Evolutionary conservation across 352 stramenopile species (phyloP).

Genomic region (Pythium rhizo-oryzae): DNA sequence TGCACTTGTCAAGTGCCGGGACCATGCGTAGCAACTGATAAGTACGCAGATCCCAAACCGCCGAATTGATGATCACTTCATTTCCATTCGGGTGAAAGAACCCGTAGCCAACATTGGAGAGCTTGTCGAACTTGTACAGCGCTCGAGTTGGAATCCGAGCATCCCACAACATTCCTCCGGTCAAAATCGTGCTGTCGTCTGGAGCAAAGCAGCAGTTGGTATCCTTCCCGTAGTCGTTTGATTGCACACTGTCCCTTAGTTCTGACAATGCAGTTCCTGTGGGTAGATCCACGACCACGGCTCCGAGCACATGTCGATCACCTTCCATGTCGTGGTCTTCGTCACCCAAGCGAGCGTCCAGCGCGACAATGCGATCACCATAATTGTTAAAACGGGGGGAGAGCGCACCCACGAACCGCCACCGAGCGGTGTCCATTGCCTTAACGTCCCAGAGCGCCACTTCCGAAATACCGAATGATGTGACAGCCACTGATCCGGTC

Average conservation of each 20-base stretch:
- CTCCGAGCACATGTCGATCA: slow-evolving; percentile 43
- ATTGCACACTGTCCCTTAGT: slow-evolving; percentile 65
- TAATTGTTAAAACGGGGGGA: slow-evolving; percentile 80
- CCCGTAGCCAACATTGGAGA: slow-evolving; percentile 82
- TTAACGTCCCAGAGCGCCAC: slow-evolving; percentile 80
- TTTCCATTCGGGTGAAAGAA: slow-evolving; percentile 89
- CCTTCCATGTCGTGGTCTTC: slow-evolving; percentile 39
- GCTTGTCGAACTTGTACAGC: slow-evolving; percentile 90
- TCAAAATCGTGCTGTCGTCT: slow-evolving; percentile 73
- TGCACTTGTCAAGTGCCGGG: slow-evolving; percentile 85
- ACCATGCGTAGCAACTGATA: slow-evolving; percentile 85
- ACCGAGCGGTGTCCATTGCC: slow-evolving; percentile 58
- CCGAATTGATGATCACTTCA: slow-evolving; percentile 89
- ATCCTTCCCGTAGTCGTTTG: slow-evolving; percentile 74
- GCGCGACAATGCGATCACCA: slow-evolving; percentile 68
- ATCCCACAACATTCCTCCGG: slow-evolving; percentile 85
- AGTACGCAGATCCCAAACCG: slow-evolving; percentile 90
- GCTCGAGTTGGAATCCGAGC: slow-evolving; percentile 64
- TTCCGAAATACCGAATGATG: slow-evolving; percentile 52
- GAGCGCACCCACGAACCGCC: slow-evolving; percentile 60
- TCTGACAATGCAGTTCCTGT: slow-evolving; percentile 64
- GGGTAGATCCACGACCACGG: slow-evolving; percentile 69
- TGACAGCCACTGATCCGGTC: slow-evolving; percentile 53
- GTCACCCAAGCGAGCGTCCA: slow-evolving; percentile 51
- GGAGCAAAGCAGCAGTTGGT: slow-evolving; percentile 83